Conservation (phyloP, 2,329 filamentous ascomycete genomes). For the Didymella glomerata region DNA sequence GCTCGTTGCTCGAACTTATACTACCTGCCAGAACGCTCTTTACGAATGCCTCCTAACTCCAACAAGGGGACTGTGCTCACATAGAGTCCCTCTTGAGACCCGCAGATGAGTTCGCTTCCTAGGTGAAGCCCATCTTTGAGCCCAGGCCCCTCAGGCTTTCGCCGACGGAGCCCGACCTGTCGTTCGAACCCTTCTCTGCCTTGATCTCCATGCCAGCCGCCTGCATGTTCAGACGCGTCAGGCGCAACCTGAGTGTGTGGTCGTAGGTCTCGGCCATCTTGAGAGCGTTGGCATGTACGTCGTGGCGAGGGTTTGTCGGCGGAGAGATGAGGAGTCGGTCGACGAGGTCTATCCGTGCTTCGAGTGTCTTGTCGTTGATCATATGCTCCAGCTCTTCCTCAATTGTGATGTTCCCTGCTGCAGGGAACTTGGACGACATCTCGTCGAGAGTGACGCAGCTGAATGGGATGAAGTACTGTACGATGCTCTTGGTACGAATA, state of each 20-base stretch:
- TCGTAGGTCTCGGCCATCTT: slow-evolving; percentile 75
- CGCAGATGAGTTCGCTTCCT: slow-evolving; percentile 7
- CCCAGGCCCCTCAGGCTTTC: slow-evolving; percentile 41
- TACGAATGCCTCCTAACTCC: no score
- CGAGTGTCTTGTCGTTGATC: slow-evolving; percentile 75
- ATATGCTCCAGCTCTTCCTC: slow-evolving; percentile 79
- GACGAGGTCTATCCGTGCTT: slow-evolving; percentile 85
- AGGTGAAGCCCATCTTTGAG: slow-evolving; percentile 43
- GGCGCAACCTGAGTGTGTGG: slow-evolving; percentile 75
- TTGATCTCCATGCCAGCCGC: slow-evolving; percentile 77
- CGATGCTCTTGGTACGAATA: slow-evolving; percentile 90
- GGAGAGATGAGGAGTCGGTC: slow-evolving; percentile 79
- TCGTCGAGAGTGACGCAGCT: slow-evolving; percentile 83
- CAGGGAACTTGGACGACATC: slow-evolving; percentile 78
- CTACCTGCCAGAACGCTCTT: not conserved
- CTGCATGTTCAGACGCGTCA: slow-evolving; percentile 79
- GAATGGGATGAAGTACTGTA: slow-evolving; percentile 91
- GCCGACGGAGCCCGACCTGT: slow-evolving; percentile 30
- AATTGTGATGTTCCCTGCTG: slow-evolving; percentile 60
- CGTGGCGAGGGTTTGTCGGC: slow-evolving; percentile 69
- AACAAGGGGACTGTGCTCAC: not conserved
- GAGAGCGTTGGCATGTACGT: slow-evolving; percentile 75
- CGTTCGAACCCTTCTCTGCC: slow-evolving; percentile 32
- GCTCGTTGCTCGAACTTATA: slow-evolving; percentile 5
- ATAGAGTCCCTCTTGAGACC: not conserved